phyloP scores from a whole-genome alignment of 106 monocot genomes.

The Phalaenopsis equestris region DNA sequence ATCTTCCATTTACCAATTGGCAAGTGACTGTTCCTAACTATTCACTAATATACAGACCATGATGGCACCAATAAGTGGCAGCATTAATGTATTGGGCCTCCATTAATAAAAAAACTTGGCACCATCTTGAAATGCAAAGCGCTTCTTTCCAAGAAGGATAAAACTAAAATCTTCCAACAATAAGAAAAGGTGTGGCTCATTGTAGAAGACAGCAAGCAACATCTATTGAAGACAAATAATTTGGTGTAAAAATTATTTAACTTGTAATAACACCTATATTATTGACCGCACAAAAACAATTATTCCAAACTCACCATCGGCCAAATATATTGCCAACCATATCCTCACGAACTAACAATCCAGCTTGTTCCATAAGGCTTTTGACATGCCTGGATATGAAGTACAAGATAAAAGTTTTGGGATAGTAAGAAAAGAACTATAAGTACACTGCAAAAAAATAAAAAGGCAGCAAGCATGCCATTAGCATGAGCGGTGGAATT shows the following conservation, averaged over 20 bases:
- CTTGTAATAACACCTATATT: neutral
- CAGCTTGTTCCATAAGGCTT: constrained; percentile 55
- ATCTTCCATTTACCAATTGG: too few species aligned
- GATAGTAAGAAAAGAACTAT: neutral
- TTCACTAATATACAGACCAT: too few species aligned
- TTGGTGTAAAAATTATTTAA: neutral
- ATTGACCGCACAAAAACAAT: neutral
- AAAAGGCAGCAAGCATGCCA: neutral
- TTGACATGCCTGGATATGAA: constrained; percentile 62
- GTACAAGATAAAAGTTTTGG: neutral
- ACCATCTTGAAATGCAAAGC: too few species aligned
- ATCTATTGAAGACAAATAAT: neutral
- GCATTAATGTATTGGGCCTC: too few species aligned
- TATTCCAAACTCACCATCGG: constrained; percentile 51
- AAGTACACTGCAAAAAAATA: neutral
- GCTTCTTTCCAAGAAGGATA: too few species aligned
- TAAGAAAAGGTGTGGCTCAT: too few species aligned
- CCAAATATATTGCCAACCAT: constrained; percentile 95
- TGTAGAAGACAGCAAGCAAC: too few species aligned
- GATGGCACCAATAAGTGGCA: too few species aligned
- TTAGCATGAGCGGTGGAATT: neutral
- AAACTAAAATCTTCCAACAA: too few species aligned
- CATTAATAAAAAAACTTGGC: too few species aligned
- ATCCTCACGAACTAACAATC: constrained; percentile 78
- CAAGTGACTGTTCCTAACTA: too few species aligned